phyloP scores from a whole-genome alignment of 208 protist genomes.

The Wallacemonas sp. region DNA sequence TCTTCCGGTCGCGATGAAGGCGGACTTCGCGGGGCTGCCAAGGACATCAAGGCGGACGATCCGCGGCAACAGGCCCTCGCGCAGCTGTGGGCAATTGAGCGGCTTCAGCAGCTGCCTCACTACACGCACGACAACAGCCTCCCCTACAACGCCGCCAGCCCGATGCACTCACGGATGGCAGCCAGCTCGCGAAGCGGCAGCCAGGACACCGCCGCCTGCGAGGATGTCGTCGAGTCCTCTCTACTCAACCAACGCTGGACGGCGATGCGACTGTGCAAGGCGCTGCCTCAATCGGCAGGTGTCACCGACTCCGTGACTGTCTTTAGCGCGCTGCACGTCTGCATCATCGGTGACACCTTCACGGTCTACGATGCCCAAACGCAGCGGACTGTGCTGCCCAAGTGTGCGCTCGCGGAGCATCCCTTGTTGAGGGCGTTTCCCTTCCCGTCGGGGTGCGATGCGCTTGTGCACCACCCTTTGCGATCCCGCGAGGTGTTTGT shows the following conservation, averaged over 20 bases:
- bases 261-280: conserved; percentile 25
- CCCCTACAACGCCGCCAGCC: neutral
- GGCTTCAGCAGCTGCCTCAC: neutral
- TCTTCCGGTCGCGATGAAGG: neutral
- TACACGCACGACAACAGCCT: neutral
- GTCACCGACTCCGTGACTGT: neutral
- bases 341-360: conserved; percentile 34
- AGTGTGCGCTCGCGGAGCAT: conserved; percentile 9
- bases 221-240: neutral
- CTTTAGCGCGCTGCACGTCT: conserved; percentile 20
- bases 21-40: conserved; percentile 1
- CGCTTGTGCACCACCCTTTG: conserved; percentile 42
- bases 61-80: neutral
- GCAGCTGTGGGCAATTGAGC: conserved; percentile 6
- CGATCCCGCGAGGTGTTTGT: conserved; percentile 44
- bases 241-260: conserved; percentile 26
- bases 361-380: conserved; percentile 34
- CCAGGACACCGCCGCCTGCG: neutral
- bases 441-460: conserved; percentile 54
- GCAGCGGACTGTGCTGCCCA: conserved; percentile 4
- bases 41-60: neutral
- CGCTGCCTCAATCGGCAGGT: too few relatives aligned
- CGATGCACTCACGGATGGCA: too few relatives aligned
- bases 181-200: too few relatives aligned
- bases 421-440: conserved; percentile 25